phyloP scores from a whole-genome alignment of 140 eudicot species.

The Senecio squalidus region DNA sequence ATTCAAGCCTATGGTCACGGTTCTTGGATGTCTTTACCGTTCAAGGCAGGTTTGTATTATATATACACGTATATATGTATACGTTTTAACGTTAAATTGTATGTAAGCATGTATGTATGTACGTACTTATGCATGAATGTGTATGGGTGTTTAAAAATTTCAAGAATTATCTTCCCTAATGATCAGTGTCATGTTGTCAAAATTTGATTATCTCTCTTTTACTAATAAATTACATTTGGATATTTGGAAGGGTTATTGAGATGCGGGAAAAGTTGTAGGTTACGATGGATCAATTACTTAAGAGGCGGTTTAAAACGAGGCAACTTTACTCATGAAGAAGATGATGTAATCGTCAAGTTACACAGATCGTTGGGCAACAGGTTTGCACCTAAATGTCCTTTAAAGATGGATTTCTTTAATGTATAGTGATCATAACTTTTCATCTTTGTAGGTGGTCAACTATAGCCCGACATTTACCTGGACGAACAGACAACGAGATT shows the following conservation, averaged over 20 bases:
- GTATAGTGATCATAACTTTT: background rate
- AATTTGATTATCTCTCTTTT: background rate
- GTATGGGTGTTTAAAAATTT: background rate
- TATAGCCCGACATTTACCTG: conserved; percentile 52
- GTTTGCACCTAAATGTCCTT: conserved; percentile 16
- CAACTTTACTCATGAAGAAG: conserved; percentile 47
- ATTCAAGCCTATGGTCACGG: conserved; percentile 72
- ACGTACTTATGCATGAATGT: background rate
- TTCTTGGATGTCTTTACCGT: conserved; percentile 68
- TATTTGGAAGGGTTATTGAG: conserved; percentile 44
- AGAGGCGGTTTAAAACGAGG: conserved; percentile 69
- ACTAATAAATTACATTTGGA: background rate
- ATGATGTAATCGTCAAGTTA: conserved; percentile 45
- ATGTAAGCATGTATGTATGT: background rate
- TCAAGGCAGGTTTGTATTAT: conserved; percentile 49
- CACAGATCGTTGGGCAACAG: conserved; percentile 69
- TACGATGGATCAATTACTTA: conserved; percentile 78
- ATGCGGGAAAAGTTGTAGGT: conserved; percentile 80
- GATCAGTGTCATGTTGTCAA: too few species aligned
- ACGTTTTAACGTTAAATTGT: background rate
- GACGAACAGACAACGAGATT: conserved; percentile 76
- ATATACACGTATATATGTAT: too few species aligned
- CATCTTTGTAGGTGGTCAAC: conserved; percentile 45
- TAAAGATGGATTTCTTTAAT: too few species aligned
- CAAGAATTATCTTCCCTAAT: too few species aligned